phyloP scores from a whole-genome alignment of 495 filamentous ascomycete genomes.

The Geoglossum glabrum region DNA sequence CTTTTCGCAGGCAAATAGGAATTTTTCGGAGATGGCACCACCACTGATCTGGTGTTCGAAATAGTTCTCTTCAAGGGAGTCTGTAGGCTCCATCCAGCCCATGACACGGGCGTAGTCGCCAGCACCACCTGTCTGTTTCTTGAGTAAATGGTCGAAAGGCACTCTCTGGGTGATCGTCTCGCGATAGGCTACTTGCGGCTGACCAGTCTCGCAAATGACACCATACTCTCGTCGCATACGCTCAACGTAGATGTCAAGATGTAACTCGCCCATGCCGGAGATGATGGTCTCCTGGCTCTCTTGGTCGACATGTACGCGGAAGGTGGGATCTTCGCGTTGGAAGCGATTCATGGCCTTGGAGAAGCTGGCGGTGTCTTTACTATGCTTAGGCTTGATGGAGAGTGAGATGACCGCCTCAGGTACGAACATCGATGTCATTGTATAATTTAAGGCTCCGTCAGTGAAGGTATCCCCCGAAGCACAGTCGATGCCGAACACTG shows the following conservation, averaged over 20 bases:
- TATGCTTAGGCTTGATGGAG: conserved; percentile 90
- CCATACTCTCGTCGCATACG: conserved; percentile 95
- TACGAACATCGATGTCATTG: conserved; percentile 97
- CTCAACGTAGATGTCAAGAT: conserved; percentile 95
- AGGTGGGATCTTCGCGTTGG: conserved; percentile 96
- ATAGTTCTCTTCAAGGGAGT: conserved; percentile 46
- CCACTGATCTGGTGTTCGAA: conserved; percentile 79
- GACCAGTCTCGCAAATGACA: conserved; percentile 85
- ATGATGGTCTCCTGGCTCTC: conserved; percentile 94
- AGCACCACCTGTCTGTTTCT: conserved; percentile 89
- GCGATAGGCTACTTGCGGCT: conserved; percentile 93
- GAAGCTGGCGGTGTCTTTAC: conserved; percentile 84
- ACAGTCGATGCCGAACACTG: conserved; percentile 96
- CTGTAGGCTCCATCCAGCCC: conserved; percentile 80
- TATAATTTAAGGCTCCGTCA: conserved; percentile 80
- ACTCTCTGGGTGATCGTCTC: conserved; percentile 68
- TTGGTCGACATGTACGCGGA: conserved; percentile 76
- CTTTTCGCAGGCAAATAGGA: conserved; percentile 86
- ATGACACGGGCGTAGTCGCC: conserved; percentile 91
- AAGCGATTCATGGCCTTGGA: conserved; percentile 97
- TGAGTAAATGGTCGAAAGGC: conserved; percentile 81
- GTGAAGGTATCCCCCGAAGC: conserved; percentile 98
- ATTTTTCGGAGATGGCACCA: conserved; percentile 90
- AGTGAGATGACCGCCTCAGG: conserved; percentile 96
- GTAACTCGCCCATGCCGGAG: conserved; percentile 94